Conservation (phyloP, 2,329 filamentous ascomycete species). For the Colletotrichum sp. region DNA sequence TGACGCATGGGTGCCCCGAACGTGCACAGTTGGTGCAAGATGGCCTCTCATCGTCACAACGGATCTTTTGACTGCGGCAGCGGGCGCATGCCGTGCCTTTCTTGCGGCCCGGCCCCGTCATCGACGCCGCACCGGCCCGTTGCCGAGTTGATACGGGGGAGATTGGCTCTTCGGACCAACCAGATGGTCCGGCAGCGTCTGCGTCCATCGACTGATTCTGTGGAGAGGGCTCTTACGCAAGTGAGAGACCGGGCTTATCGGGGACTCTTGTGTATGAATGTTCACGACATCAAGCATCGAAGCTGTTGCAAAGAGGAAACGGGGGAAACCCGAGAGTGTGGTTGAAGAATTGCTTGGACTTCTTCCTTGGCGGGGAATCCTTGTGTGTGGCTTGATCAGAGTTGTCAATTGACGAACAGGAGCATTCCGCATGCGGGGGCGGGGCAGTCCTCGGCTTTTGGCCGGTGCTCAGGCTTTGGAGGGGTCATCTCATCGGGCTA, state of each 20-base stretch:
- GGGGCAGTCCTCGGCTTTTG: not conserved
- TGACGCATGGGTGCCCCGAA: constrained; percentile 32
- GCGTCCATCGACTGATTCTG: not conserved
- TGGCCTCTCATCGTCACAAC: constrained; percentile 32
- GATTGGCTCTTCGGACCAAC: not conserved
- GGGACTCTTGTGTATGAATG: not conserved
- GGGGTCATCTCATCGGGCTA: not conserved
- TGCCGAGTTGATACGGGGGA: not conserved
- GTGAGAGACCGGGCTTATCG: not conserved
- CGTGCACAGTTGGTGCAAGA: constrained; percentile 34
- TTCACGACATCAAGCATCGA: not conserved
- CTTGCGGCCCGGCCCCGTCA: constrained; percentile 9
- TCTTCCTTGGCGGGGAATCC: not conserved
- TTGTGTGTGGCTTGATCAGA: not conserved
- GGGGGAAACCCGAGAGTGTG: not conserved
- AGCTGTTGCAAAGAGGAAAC: not conserved
- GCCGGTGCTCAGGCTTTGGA: not conserved
- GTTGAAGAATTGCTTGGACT: not conserved
- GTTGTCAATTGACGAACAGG: not conserved
- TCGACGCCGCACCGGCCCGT: not conserved
- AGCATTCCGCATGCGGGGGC: not conserved
- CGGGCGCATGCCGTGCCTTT: constrained; percentile 37
- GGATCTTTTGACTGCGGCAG: constrained; percentile 37
- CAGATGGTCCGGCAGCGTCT: not conserved
- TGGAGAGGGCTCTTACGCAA: not conserved